Evolutionary conservation across 2,329 filamentous ascomycete species (phyloP), one percentile per base, ranked within the genome.

Genomic region (Colletotrichum somersetense): DNA sequence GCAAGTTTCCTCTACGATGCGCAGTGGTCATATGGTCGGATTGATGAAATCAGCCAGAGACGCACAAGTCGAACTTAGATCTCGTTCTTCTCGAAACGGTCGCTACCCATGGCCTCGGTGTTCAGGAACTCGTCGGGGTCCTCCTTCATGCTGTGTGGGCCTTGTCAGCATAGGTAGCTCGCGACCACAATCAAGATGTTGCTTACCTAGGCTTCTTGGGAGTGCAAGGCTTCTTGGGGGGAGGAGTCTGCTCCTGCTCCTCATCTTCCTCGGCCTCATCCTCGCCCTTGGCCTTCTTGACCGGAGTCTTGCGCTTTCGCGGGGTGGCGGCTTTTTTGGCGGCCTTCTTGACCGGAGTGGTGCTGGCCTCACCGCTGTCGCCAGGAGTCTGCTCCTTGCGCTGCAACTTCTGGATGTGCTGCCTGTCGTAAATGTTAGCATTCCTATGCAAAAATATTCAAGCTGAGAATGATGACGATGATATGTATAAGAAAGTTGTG

Each of bases 351-450:
- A 62, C 62, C 1, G 76, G 70, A 8, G 74, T 67, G 11, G 74
- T 23, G 46, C 40, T 58, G 20, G 58, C 65, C 58, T 68, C 66
- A 6, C 69, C 66, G 38, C 62, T 56, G 10, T 69, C 69, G 26
- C 79, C 73, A 10, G 73, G 52, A 6, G 76, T 77, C n/a, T 81
- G 81, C 66, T 74, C 72, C 65, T 73, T 78, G 72, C 78, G 80
- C 72, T 82, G 82, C 4, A 86, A 79, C 74, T 85, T 86, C 74
- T 84, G 82, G 10, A 86, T 80, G 44, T 86, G 85, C 75, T 86
- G 85, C 57, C 85, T 86, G 61, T 64, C 0, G 65, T 52, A 50
- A 20, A 30, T 18, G 66, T 77, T 68, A 77, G 75, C 42, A 50
- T 26, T 53, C 2, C n/a, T 1, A 20, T 57, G 20, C 4, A 40